Percentiles rank a stretch among this genome's conserved stretches.
phyloP scores from a whole-genome alignment of 208 protist species.

The Crithidia expoeki region DNA sequence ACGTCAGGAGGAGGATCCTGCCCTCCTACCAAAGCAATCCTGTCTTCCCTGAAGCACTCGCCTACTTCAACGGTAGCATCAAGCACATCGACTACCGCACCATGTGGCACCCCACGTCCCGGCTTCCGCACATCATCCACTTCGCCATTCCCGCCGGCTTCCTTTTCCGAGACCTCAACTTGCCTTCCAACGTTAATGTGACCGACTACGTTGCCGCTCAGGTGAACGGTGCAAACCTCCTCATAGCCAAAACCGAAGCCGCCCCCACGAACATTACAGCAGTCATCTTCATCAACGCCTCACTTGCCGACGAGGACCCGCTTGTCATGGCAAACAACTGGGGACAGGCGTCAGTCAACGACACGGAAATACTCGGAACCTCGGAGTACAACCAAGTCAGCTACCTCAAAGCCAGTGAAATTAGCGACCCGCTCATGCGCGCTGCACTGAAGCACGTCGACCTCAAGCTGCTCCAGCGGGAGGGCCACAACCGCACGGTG shows the following conservation, averaged over 20 bases:
- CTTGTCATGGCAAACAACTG: conserved; percentile 35
- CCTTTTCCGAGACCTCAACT: conserved; percentile 13
- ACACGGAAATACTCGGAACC: conserved; percentile 5
- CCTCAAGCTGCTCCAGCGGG: conserved; percentile 10
- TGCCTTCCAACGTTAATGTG: conserved; percentile 3
- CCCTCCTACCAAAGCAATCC: neutral
- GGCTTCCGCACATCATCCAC: conserved; percentile 15
- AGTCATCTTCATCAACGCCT: conserved; percentile 21
- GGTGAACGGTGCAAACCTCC: conserved; percentile 6
- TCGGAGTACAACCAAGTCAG: neutral
- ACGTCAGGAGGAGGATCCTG: neutral
- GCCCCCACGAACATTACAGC: neutral
- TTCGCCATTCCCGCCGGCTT: conserved; percentile 9
- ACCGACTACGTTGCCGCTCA: conserved; percentile 15
- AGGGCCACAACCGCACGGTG: conserved; percentile 1
- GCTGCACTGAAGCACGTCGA: conserved; percentile 38
- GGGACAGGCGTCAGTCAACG: conserved; percentile 21
- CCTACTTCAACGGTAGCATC: conserved; percentile 21
- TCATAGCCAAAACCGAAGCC: neutral
- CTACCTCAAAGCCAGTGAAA: conserved; percentile 26
- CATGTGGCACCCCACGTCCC: neutral
- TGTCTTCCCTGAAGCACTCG: neutral
- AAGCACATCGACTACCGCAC: conserved; percentile 12
- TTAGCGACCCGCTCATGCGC: conserved; percentile 42
- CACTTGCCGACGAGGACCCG: conserved; percentile 12